Base-by-base conservation (phyloP, 768 basidiomycete species). In the Dioszegia aurantiaca region DNA sequence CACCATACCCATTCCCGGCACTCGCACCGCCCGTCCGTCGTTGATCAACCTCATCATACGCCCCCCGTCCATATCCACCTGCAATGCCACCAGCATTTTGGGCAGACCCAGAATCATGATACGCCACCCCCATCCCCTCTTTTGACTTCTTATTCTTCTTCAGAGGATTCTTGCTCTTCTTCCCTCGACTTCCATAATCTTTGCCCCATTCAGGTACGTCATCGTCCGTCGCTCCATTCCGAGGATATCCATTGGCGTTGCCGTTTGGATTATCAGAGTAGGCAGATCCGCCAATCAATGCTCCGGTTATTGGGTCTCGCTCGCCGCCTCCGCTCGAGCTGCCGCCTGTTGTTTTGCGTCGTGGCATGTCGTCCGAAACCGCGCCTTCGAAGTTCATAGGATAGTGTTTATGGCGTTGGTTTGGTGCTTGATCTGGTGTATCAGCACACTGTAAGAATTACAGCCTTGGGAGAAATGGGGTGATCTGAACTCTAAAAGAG, bases 321-420 rank as follows among this genome's bases (percentile, higher is more conserved):
- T 53, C 51, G 36, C 51, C 51, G 6, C 33, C 8, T 33, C 33
- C 33, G 33, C 33, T 14, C 14, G 14, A 6, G 8, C 8, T 6
- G 44, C 44, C 24, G 44, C 23, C 26, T 12, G 26, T 45, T 9
- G 21, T 24, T 23, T 23, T 24, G 8, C 28, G 46, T 6, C 58
- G 30, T 16, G 59, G 47, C 36, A 63, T 48, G 9, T 58, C 68
- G 21, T 64, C 70, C 8, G 55, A 65, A n/a, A 62, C 70, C 3
- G 73, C 60, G 31, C 77, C 77, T 48, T 75, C 76, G 53, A 77
- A 77, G 64, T 78, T 78, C 57, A 73, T 74, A 26, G 77, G 77
- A 55, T 77, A 78, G 56, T 76, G 75, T 71, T 75, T 75, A 41
- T 74, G 64, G 17, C 60, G 47, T 59, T 77, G 75, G 36, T 78